Evolutionary conservation across 768 basidiomycete species (phyloP).

Genomic region (Amanita rubescens): DNA sequence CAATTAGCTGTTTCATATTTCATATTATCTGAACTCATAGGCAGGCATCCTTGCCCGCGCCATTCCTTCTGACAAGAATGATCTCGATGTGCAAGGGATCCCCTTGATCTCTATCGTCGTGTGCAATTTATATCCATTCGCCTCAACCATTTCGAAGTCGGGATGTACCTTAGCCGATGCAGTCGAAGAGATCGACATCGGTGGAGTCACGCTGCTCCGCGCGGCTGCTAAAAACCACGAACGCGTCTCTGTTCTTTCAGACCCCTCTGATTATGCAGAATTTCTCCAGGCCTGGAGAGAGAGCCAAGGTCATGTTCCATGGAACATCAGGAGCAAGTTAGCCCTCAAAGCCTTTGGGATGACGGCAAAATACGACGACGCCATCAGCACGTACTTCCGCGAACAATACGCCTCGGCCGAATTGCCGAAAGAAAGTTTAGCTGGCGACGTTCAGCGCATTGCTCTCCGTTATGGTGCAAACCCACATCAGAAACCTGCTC

Average conservation of each 20-base stretch:
- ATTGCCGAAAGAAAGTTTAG: constrained; percentile 49
- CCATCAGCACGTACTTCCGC: constrained; percentile 94
- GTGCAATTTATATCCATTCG: constrained; percentile 98
- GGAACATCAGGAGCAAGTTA: constrained; percentile 63
- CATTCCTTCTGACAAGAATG: constrained; percentile 84
- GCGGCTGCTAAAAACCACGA: constrained; percentile 98
- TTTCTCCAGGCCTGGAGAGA: constrained; percentile 74
- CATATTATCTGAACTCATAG: neutral
- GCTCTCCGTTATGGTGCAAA: constrained; percentile 93
- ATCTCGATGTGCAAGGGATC: constrained; percentile 78
- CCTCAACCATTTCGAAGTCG: constrained; percentile 81
- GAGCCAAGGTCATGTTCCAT: constrained; percentile 70
- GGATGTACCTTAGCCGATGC: constrained; percentile 87
- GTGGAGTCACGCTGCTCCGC: constrained; percentile 93
- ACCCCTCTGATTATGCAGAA: constrained; percentile 78
- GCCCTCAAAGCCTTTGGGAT: constrained; percentile 97
- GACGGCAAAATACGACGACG: constrained; percentile 92
- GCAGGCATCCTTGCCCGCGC: constrained; percentile 90
- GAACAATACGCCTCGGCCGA: constrained; percentile 91
- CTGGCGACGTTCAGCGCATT: constrained; percentile 72
- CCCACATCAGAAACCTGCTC: constrained; percentile 97
- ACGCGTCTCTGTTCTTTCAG: constrained; percentile 83
- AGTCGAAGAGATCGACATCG: constrained; percentile 98
- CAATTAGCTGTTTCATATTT: neutral
- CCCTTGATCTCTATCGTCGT: constrained; percentile 94